Percentiles rank a stretch among this genome's conserved stretches.
phyloP scores from a whole-genome alignment of 768 basidiomycete species.

The Psilocybe azurescens region DNA sequence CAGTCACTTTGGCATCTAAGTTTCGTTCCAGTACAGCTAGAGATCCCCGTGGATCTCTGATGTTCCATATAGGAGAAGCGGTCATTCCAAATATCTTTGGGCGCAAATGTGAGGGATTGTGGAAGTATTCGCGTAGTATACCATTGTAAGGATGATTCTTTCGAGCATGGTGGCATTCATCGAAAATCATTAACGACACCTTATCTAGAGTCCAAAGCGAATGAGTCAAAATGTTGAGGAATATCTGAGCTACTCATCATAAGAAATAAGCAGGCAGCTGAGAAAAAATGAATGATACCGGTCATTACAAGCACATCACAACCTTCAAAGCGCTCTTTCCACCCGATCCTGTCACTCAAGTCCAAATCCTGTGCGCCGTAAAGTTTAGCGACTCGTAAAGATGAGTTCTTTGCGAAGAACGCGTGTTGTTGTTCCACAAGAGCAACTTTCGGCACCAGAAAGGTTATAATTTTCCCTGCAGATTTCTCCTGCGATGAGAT shows the following conservation, averaged over 20 bases:
- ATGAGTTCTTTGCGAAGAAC: conserved; percentile 67
- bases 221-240: conserved; percentile 80
- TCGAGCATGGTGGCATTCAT: conserved; percentile 82
- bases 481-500: conserved; percentile 56
- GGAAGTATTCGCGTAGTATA: conserved; percentile 73
- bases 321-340: conserved; percentile 65
- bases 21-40: conserved; percentile 70
- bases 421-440: conserved; percentile 84
- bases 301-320: conserved; percentile 89
- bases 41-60: conserved; percentile 68
- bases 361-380: conserved; percentile 77
- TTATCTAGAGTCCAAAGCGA: conserved; percentile 78
- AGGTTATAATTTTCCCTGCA: conserved; percentile 68
- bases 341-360: conserved; percentile 66
- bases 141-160: conserved; percentile 80
- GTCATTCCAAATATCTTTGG: conserved; percentile 95
- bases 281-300: conserved; percentile 43
- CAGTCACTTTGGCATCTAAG: conserved; percentile 75
- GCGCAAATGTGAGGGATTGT: conserved; percentile 45
- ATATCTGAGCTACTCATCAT: conserved; percentile 69
- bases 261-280: not conserved
- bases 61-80: conserved; percentile 87
- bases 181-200: conserved; percentile 75
- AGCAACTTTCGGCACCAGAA: conserved; percentile 85
- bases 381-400: conserved; percentile 69